These are phyloP conservation scores for Coniosporium tulheliwenetii DNA, from an alignment of 2,329 filamentous ascomycete genomes.

Conservation along the genomic window DNA sequence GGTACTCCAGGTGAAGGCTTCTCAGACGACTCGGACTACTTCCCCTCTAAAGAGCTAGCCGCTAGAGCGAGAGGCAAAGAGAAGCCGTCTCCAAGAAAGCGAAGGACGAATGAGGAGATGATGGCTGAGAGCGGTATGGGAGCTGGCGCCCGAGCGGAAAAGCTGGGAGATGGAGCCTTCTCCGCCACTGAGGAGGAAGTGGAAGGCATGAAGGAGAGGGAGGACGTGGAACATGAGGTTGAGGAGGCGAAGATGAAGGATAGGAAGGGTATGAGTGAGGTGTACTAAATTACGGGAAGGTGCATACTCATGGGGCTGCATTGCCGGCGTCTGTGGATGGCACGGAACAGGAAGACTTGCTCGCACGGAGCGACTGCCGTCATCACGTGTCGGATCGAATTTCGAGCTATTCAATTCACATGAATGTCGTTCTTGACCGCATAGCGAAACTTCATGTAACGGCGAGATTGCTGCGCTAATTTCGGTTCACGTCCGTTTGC, in stretches of 20 bases:
- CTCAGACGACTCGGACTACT: constrained; percentile 22
- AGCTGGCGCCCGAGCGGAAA: constrained; percentile 25
- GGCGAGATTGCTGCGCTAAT: too few relatives aligned
- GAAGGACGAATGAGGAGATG: constrained; percentile 18
- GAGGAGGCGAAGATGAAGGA: constrained; percentile 10
- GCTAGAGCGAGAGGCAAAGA: constrained; percentile 21
- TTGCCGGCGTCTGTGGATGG: too few relatives aligned
- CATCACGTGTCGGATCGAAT: too few relatives aligned
- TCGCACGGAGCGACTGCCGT: too few relatives aligned
- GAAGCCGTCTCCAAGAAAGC: constrained; percentile 7
- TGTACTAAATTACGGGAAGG: too few relatives aligned
- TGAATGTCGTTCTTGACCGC: too few relatives aligned
- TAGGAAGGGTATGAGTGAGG: constrained; percentile 10
- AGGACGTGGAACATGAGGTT: constrained; percentile 2
- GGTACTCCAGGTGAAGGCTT: constrained; percentile 22
- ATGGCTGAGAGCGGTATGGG: constrained; percentile 31
- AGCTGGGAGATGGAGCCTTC: constrained; percentile 23
- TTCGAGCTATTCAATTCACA: too few relatives aligned
- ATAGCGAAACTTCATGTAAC: too few relatives aligned
- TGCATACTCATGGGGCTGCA: too few relatives aligned
- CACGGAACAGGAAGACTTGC: too few relatives aligned
- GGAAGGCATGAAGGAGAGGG: constrained; percentile 1
- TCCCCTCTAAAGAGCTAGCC: constrained; percentile 7
- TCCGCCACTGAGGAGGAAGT: constrained; percentile 1
- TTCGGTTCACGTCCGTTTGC: too few relatives aligned